phyloP scores from a whole-genome alignment of 2,329 filamentous ascomycete species.

The Talaromyces sp. region DNA sequence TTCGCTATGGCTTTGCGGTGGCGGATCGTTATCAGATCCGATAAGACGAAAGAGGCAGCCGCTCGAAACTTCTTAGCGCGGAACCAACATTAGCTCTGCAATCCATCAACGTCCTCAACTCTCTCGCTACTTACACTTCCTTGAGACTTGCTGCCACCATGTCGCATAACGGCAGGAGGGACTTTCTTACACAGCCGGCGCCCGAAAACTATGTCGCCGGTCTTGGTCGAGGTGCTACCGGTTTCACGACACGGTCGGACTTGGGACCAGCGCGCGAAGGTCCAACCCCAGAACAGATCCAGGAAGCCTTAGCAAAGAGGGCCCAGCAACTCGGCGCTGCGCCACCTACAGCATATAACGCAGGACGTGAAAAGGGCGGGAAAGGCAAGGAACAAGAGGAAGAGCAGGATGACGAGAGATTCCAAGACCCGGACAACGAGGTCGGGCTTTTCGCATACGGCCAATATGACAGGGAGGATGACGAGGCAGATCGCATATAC shows the following conservation, averaged over 20 bases:
- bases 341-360: constrained; percentile 69
- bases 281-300: constrained; percentile 95
- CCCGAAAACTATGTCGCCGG: constrained; percentile 90
- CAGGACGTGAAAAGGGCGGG: constrained; percentile 59
- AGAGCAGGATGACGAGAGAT: constrained; percentile 73
- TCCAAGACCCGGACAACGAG: constrained; percentile 95
- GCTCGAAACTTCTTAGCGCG: background rate
- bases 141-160: constrained; percentile 34
- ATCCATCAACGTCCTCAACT: background rate
- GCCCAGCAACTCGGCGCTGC: constrained; percentile 73
- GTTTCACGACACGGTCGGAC: constrained; percentile 96
- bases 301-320: constrained; percentile 91
- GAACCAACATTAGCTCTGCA: background rate
- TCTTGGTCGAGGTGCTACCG: constrained; percentile 93
- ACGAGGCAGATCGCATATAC: constrained; percentile 95
- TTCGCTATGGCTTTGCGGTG: too few relatives aligned
- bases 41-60: background rate
- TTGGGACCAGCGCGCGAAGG: constrained; percentile 91
- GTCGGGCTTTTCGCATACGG: constrained; percentile 92
- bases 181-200: constrained; percentile 82
- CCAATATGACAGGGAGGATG: constrained; percentile 94
- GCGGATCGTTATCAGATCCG: constrained; percentile 5
- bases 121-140: background rate
- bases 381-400: constrained; percentile 63
- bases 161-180: constrained; percentile 58